Conservation (phyloP, 2,329 filamentous ascomycete species). For the Neoascochyta sp. region DNA sequence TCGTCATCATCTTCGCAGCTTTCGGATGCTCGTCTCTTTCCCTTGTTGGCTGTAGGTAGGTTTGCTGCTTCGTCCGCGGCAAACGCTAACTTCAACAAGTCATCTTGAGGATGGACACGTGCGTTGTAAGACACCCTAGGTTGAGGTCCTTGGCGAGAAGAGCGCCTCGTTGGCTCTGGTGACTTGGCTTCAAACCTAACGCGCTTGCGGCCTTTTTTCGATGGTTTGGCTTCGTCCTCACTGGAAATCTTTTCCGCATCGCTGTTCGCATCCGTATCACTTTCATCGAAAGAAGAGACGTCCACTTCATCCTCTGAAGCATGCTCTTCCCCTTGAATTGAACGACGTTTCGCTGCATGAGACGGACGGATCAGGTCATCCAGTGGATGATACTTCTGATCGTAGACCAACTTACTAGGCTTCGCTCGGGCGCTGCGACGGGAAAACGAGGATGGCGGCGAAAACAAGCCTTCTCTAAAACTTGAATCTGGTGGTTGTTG, state of each 20-base stretch:
- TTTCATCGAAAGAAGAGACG: conserved; percentile 1
- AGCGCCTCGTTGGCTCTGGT: conserved; percentile 17
- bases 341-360: conserved; percentile 25
- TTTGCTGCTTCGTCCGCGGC: conserved; percentile 4
- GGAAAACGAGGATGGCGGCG: conserved; percentile 3
- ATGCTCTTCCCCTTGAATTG: conserved; percentile 16
- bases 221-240: conserved; percentile 3
- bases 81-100: conserved; percentile 8
- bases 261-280: conserved; percentile 4
- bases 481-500: too few species aligned
- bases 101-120: conserved; percentile 30
- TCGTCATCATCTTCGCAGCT: not conserved
- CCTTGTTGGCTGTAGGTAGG: conserved; percentile 4
- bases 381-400: conserved; percentile 35
- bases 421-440: conserved; percentile 6
- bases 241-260: conserved; percentile 8
- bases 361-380: conserved; percentile 28
- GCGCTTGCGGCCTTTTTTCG: conserved; percentile 11
- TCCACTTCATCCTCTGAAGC: conserved; percentile 2
- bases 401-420: conserved; percentile 22
- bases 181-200: conserved; percentile 1
- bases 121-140: conserved; percentile 22
- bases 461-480: too few species aligned
- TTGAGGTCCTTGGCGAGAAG: conserved; percentile 18
- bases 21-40: not conserved